phyloP scores from a whole-genome alignment of 345 rosid genomes.

The Eucalyptus sp. region DNA sequence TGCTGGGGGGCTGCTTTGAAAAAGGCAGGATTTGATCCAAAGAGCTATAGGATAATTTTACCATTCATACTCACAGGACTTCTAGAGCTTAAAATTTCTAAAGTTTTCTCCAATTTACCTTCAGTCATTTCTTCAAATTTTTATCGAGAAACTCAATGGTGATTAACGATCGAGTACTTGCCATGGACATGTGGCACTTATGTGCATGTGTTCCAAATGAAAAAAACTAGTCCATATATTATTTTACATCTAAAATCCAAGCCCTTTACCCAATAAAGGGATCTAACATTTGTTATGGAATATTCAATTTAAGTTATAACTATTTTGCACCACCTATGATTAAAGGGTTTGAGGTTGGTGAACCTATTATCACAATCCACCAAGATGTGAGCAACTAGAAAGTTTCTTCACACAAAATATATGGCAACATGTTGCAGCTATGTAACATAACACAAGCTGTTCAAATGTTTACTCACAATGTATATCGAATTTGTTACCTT shows the following conservation, averaged over 20 bases:
- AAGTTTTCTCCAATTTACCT: rapidly evolving
- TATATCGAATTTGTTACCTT: neutral
- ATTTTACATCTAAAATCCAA: neutral
- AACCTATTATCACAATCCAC: too few relatives aligned
- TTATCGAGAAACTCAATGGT: rapidly evolving
- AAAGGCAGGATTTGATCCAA: neutral
- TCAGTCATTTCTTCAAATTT: too few relatives aligned
- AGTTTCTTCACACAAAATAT: too few relatives aligned
- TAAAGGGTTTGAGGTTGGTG: rapidly evolving
- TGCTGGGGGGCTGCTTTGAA: neutral
- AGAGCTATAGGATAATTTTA: neutral
- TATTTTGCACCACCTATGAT: rapidly evolving
- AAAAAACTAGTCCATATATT: rapidly evolving
- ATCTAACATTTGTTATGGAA: rapidly evolving
- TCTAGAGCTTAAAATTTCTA: rapidly evolving
- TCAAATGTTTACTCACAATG: neutral
- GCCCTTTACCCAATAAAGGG: rapidly evolving
- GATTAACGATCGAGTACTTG: rapidly evolving
- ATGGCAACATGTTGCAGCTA: too few relatives aligned
- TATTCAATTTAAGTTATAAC: rapidly evolving
- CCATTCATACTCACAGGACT: rapidly evolving
- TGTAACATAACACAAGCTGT: rapidly evolving
- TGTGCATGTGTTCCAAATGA: rapidly evolving
- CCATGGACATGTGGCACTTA: neutral
- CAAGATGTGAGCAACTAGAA: too few relatives aligned